phyloP scores from a whole-genome alignment of 2,329 filamentous ascomycete genomes.

The Monilinia polystroma region DNA sequence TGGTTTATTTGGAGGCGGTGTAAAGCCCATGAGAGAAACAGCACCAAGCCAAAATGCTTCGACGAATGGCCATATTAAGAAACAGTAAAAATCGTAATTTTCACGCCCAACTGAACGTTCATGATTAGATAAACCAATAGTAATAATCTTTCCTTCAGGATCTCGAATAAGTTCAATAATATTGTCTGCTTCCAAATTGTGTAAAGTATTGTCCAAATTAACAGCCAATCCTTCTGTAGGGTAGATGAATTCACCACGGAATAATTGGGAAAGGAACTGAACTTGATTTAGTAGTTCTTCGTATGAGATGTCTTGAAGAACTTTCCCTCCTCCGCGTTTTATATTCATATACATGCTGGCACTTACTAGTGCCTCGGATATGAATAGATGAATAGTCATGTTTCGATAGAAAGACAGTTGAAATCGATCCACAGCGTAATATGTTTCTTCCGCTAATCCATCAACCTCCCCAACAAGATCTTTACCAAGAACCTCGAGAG shows the following conservation, averaged over 20 bases:
- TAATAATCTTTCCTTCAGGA: constrained; percentile 55
- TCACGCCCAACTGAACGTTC: constrained; percentile 81
- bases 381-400: constrained; percentile 98
- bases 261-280: constrained; percentile 85
- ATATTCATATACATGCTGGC: constrained; percentile 87
- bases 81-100: constrained; percentile 98
- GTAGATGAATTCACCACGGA: constrained; percentile 97
- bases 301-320: constrained; percentile 76
- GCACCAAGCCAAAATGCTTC: constrained; percentile 91
- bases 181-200: constrained; percentile 72
- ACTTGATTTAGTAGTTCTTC: constrained; percentile 74
- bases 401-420: constrained; percentile 98
- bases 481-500: constrained; percentile 86
- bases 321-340: constrained; percentile 84
- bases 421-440: constrained; percentile 92
- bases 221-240: constrained; percentile 76
- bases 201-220: constrained; percentile 79
- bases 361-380: constrained; percentile 87
- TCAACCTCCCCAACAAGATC: constrained; percentile 79
- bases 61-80: constrained; percentile 97
- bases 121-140: constrained; percentile 69
- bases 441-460: constrained; percentile 84
- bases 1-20: constrained; percentile 58
- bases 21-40: constrained; percentile 81
- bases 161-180: constrained; percentile 68